Conservation (phyloP, 768 basidiomycete genomes). For the Phanerochaete carnosa region DNA sequence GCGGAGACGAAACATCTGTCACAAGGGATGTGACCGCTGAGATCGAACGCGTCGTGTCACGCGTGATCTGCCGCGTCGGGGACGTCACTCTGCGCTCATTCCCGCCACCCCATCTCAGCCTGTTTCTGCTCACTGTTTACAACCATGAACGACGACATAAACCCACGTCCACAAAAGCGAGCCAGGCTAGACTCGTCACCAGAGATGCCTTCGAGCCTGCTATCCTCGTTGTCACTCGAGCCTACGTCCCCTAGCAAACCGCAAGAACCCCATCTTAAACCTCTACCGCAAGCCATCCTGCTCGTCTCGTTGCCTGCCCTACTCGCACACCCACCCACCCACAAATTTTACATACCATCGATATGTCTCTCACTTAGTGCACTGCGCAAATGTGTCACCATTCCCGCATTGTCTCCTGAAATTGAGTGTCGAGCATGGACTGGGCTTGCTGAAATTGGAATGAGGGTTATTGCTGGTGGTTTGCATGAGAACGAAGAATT, state of each 20-base stretch:
- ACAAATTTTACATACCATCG: constrained; percentile 50
- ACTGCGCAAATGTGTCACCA: constrained; percentile 49
- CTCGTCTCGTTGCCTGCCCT: constrained; percentile 61
- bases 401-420: constrained; percentile 49
- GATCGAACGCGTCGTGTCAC: constrained; percentile 5
- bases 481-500: constrained; percentile 34
- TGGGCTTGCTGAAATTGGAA: constrained; percentile 64
- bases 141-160: constrained; percentile 11
- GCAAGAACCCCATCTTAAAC: constrained; percentile 19
- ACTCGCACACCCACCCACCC: constrained; percentile 62
- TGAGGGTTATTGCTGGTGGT: constrained; percentile 50
- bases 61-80: constrained; percentile 4
- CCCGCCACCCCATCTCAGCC: neutral
- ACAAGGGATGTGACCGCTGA: neutral
- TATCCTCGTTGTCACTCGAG: constrained; percentile 5
- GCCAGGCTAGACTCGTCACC: constrained; percentile 1
- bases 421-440: constrained; percentile 73
- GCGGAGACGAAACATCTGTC: too few species aligned
- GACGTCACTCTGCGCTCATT: neutral
- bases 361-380: constrained; percentile 55
- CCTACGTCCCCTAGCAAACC: constrained; percentile 1
- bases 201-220: neutral
- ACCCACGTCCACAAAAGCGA: constrained; percentile 16
- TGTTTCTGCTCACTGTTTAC: neutral
- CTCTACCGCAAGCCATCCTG: constrained; percentile 42